Conservation (phyloP, 2,329 filamentous ascomycete genomes). For the Fusarium lateritium region DNA sequence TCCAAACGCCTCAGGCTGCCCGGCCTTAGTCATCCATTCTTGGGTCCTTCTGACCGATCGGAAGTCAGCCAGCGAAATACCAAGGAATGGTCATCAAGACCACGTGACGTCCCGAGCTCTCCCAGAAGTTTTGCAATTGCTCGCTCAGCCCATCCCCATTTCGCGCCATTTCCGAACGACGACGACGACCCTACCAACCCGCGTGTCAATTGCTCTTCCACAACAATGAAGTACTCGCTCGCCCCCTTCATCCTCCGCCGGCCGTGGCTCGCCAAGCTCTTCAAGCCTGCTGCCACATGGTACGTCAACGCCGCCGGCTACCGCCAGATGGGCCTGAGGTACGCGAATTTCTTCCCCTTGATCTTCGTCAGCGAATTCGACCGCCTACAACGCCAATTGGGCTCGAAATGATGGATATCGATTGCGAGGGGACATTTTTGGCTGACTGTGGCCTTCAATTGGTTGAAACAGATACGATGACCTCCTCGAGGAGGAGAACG, state of each 20-base stretch:
- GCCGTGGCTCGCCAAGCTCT: constrained; percentile 83
- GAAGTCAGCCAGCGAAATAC: constrained; percentile 40
- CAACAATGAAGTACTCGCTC: constrained; percentile 78
- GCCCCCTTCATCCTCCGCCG: constrained; percentile 84
- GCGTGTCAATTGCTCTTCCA: constrained; percentile 49
- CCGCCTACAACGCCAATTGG: constrained; percentile 40
- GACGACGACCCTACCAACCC: constrained; percentile 37
- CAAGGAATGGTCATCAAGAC: constrained; percentile 50
- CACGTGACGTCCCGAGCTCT: constrained; percentile 55
- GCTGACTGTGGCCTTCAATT: constrained; percentile 46
- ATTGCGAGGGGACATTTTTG: constrained; percentile 4
- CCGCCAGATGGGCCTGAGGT: constrained; percentile 93
- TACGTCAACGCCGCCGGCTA: constrained; percentile 92
- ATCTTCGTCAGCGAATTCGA: too few species aligned
- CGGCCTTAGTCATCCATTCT: constrained; percentile 12
- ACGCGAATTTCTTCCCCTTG: constrained; percentile 54
- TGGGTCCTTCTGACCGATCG: constrained; percentile 36
- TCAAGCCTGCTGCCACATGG: constrained; percentile 89
- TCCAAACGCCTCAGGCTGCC: neutral
- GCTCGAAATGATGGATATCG: constrained; percentile 4
- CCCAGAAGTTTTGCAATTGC: constrained; percentile 51
- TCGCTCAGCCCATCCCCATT: constrained; percentile 54
- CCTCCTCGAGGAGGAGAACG: constrained; percentile 92
- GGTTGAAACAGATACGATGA: constrained; percentile 82
- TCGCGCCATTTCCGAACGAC: constrained; percentile 53